phyloP scores from a whole-genome alignment of 2,329 filamentous ascomycete genomes.

The Fusarium keratoplasticum region DNA sequence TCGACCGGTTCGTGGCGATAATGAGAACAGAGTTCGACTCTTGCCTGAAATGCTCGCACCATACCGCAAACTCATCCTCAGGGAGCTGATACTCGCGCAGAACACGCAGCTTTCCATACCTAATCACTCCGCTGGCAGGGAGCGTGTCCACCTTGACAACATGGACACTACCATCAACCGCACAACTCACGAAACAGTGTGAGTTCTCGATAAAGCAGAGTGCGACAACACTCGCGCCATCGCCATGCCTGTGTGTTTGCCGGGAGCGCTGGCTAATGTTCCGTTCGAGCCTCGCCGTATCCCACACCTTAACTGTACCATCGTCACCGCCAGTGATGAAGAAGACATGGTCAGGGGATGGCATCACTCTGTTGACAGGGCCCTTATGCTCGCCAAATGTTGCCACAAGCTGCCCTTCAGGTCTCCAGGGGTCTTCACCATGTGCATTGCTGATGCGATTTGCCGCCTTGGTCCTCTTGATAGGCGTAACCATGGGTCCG shows the following conservation, averaged over 20 bases:
- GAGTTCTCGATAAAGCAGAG: slow-evolving; percentile 94
- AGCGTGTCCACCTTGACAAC: slow-evolving; percentile 81
- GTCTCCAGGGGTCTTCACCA: slow-evolving; percentile 75
- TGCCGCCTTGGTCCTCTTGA: slow-evolving; percentile 64
- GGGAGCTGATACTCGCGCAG: slow-evolving; percentile 86
- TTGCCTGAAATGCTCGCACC: slow-evolving; percentile 91
- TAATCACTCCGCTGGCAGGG: slow-evolving; percentile 62
- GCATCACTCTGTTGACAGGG: slow-evolving; percentile 82
- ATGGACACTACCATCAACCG: slow-evolving; percentile 89
- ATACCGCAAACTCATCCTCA: slow-evolving; percentile 80
- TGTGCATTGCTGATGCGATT: slow-evolving; percentile 61
- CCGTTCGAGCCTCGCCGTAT: slow-evolving; percentile 87
- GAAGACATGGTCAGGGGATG: slow-evolving; percentile 91
- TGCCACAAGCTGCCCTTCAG: slow-evolving; percentile 84
- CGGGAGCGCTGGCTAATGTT: slow-evolving; percentile 90
- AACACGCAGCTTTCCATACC: slow-evolving; percentile 82
- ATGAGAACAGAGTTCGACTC: slow-evolving; percentile 86
- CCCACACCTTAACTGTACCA: slow-evolving; percentile 92
- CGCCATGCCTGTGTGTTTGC: slow-evolving; percentile 82
- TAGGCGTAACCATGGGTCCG: slow-evolving; percentile 82
- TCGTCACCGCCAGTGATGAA: slow-evolving; percentile 96
- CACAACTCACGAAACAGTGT: slow-evolving; percentile 92
- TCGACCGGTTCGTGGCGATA: slow-evolving; percentile 86
- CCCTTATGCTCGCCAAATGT: slow-evolving; percentile 90
- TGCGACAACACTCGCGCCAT: slow-evolving; percentile 79